A percentile compares a stretch with the other conserved stretches of the same genome.
These are phyloP conservation scores for Aspergillus biplanus DNA, from an alignment of 495 filamentous ascomycete species.

Conservation along the genomic window DNA sequence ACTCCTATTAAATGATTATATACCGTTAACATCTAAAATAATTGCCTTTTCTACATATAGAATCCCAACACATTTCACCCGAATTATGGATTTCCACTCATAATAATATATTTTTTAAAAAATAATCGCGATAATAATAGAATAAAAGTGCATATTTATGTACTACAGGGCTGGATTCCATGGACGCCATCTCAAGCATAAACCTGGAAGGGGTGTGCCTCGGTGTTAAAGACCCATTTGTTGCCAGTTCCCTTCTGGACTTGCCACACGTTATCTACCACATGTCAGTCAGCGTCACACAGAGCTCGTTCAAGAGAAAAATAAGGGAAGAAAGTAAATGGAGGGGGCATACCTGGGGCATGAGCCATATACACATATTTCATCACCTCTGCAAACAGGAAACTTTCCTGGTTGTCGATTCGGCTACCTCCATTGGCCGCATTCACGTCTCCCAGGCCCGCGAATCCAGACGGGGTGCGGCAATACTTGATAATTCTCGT, in stretches of 20 bases:
- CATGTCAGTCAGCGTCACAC: slow-evolving; percentile 4
- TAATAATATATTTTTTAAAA: no score
- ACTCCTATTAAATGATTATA: no score
- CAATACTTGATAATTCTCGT: slow-evolving; percentile 67
- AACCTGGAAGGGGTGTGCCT: slow-evolving; percentile 77
- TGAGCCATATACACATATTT: slow-evolving; percentile 80
- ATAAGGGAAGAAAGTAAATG: background rate
- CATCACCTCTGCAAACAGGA: slow-evolving; percentile 87
- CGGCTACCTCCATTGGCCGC: slow-evolving; percentile 59
- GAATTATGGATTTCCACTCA: no score
- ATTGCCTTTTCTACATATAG: no score
- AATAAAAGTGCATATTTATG: no score
- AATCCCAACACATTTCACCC: no score
- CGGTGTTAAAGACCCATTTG: slow-evolving; percentile 80
- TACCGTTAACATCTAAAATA: no score
- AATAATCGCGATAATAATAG: no score
- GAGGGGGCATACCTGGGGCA: slow-evolving; percentile 17
- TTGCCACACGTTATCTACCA: slow-evolving; percentile 66
- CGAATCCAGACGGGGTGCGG: slow-evolving; percentile 67
- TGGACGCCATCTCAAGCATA: background rate
- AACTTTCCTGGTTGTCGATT: slow-evolving; percentile 80
- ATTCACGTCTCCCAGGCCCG: slow-evolving; percentile 69
- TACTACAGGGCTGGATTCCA: no score
- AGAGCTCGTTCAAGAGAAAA: background rate
- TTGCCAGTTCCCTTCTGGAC: slow-evolving; percentile 61